A percentile compares a stretch with the other conserved stretches of the same genome.
phyloP scores from a whole-genome alignment of 495 filamentous ascomycete species.

The Penicillium canescens region DNA sequence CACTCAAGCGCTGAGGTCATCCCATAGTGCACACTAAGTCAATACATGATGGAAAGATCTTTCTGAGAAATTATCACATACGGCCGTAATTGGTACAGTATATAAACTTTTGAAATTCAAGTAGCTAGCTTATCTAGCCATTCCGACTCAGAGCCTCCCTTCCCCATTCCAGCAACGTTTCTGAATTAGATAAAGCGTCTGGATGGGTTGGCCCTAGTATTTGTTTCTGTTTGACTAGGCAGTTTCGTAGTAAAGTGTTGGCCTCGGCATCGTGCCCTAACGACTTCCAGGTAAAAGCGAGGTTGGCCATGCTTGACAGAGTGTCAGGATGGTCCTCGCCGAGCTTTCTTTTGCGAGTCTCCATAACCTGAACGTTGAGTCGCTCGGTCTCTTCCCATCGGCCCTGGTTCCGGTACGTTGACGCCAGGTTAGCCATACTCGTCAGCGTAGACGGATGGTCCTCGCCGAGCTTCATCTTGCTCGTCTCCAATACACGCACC shows the following conservation, averaged over 20 bases:
- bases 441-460: slow-evolving; percentile 30
- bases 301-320: slow-evolving; percentile 6
- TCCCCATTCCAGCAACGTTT: slow-evolving; percentile 6
- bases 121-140: background rate
- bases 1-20: too few relatives aligned
- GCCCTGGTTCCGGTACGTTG: slow-evolving; percentile 24
- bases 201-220: slow-evolving; percentile 1
- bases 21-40: too few relatives aligned
- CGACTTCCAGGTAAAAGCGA: slow-evolving; percentile 8
- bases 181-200: slow-evolving; percentile 3
- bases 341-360: background rate
- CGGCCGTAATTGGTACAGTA: too few relatives aligned
- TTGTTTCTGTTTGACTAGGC: slow-evolving; percentile 1
- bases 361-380: slow-evolving; percentile 14
- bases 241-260: background rate
- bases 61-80: too few relatives aligned
- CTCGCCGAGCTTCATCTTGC: slow-evolving; percentile 19
- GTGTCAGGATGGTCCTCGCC: slow-evolving; percentile 5
- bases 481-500: slow-evolving; percentile 23
- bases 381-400: slow-evolving; percentile 28
- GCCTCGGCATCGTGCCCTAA: slow-evolving; percentile 2
- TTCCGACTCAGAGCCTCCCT: background rate
- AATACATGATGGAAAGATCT: too few relatives aligned
- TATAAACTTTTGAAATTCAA: too few relatives aligned
- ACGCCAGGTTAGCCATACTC: slow-evolving; percentile 25